Evolutionary conservation across 257 asterid species (phyloP).

Genomic region (Striga asiatica): DNA sequence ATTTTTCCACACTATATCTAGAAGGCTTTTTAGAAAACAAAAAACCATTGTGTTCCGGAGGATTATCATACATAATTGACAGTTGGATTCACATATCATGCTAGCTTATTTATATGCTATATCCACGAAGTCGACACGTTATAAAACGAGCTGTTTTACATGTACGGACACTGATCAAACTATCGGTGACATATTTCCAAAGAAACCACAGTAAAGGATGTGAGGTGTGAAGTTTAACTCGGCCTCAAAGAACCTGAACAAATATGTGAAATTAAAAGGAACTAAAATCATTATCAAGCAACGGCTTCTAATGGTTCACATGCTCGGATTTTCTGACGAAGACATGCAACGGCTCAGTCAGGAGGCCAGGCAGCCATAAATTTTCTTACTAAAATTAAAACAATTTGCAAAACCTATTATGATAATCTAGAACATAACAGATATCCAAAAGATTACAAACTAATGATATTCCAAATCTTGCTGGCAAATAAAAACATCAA

Average conservation of each 20-base stretch:
- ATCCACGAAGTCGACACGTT: background rate
- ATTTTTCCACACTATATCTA: background rate
- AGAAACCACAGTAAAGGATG: slow-evolving; percentile 96
- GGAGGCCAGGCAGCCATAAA: too few relatives aligned
- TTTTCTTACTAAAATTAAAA: too few relatives aligned
- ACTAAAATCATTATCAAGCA: too few relatives aligned
- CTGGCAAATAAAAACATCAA: background rate
- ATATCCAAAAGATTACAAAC: background rate
- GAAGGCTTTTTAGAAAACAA: slow-evolving; percentile 1
- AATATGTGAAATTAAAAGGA: too few relatives aligned
- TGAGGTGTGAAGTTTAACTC: too few relatives aligned
- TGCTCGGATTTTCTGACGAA: slow-evolving; percentile 97
- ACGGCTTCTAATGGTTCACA: slow-evolving; percentile 92
- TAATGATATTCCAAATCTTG: background rate
- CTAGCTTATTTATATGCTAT: background rate
- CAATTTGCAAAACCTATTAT: too few relatives aligned
- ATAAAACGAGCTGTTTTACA: slow-evolving; percentile 8
- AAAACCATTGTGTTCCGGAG: too few relatives aligned
- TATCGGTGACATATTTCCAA: slow-evolving; percentile 92
- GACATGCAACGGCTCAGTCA: slow-evolving; percentile 95
- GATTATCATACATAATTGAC: too few relatives aligned
- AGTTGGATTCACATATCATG: background rate
- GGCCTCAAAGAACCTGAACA: too few relatives aligned
- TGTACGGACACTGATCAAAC: slow-evolving; percentile 91
- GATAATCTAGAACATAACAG: too few relatives aligned